Conservation (phyloP, 179 eudicot genomes). For the Camellia oleifera region DNA sequence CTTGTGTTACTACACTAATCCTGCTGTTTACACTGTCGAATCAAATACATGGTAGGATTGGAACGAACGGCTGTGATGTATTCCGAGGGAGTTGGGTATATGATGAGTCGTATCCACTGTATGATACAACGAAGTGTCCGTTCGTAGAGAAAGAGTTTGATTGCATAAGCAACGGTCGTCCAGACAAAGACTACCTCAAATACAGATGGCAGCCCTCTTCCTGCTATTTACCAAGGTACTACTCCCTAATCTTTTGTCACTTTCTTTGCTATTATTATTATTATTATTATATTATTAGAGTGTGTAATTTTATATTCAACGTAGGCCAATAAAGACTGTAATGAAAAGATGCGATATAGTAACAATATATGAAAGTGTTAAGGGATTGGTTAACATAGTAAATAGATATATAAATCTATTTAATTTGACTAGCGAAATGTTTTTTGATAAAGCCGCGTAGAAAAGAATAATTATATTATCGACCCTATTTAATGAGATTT, state of each 20-base stretch:
- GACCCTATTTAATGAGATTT: too few relatives aligned
- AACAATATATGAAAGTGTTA: too few relatives aligned
- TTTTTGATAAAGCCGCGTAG: too few relatives aligned
- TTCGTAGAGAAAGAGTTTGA: slow-evolving; percentile 49
- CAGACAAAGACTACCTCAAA: slow-evolving; percentile 45
- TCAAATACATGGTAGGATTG: neutral
- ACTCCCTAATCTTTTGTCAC: neutral
- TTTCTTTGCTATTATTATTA: too few relatives aligned
- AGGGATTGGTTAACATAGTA: too few relatives aligned
- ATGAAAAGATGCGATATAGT: too few relatives aligned
- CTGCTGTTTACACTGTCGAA: neutral
- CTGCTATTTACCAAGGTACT: slow-evolving; percentile 47
- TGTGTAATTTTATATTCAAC: too few relatives aligned
- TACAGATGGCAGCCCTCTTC: slow-evolving; percentile 54
- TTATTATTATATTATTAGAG: too few relatives aligned
- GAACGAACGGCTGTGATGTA: slow-evolving; percentile 27
- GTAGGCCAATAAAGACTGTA: too few relatives aligned
- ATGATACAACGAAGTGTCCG: slow-evolving; percentile 38
- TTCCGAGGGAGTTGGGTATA: slow-evolving; percentile 52
- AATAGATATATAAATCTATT: too few relatives aligned
- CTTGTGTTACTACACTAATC: neutral
- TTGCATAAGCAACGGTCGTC: slow-evolving; percentile 51
- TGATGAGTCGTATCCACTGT: slow-evolving; percentile 52
- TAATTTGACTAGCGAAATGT: too few relatives aligned
- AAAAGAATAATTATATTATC: too few relatives aligned